Evolutionary conservation across 352 stramenopile species (phyloP).

Genomic region (Globisporangium yorkense): DNA sequence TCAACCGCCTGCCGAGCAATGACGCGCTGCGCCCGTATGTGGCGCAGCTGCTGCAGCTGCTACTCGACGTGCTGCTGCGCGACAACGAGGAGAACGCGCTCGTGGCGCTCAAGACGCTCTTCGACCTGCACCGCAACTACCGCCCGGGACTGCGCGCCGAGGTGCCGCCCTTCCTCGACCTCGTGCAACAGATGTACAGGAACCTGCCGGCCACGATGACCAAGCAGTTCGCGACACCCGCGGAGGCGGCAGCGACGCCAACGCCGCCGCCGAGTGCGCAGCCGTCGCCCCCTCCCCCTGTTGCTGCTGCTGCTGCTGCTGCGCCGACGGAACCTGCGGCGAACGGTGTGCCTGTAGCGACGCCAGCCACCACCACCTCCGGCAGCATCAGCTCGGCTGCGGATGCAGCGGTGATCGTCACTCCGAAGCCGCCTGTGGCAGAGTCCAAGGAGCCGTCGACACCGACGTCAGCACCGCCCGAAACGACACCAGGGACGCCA

Average conservation of each 20-base stretch:
- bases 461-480: conserved; percentile 15
- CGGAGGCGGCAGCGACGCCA: conserved; percentile 17
- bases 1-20: conserved; percentile 93
- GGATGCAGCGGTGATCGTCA: conserved; percentile 10
- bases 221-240: conserved; percentile 74
- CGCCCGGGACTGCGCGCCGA: conserved; percentile 84
- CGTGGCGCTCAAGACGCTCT: conserved; percentile 93
- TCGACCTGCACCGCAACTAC: conserved; percentile 97
- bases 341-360: not conserved
- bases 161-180: conserved; percentile 86
- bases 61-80: conserved; percentile 91
- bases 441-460: conserved; percentile 4
- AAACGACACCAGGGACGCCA: conserved; percentile 7
- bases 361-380: not conserved
- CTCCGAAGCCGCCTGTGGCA: conserved; percentile 1
- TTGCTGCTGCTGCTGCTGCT: not conserved
- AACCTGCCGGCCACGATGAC: conserved; percentile 78
- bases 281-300: conserved; percentile 1
- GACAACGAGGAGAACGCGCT: conserved; percentile 98
- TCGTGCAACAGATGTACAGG: conserved; percentile 90
- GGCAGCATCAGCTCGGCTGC: not conserved
- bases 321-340: no score
- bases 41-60: conserved; percentile 85
- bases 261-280: not conserved
- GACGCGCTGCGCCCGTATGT: conserved; percentile 94